Percentiles rank a stretch among this genome's conserved stretches.
Evolutionary conservation across 495 filamentous ascomycete species (phyloP).

Genomic region (Schizothecium vesticola): DNA sequence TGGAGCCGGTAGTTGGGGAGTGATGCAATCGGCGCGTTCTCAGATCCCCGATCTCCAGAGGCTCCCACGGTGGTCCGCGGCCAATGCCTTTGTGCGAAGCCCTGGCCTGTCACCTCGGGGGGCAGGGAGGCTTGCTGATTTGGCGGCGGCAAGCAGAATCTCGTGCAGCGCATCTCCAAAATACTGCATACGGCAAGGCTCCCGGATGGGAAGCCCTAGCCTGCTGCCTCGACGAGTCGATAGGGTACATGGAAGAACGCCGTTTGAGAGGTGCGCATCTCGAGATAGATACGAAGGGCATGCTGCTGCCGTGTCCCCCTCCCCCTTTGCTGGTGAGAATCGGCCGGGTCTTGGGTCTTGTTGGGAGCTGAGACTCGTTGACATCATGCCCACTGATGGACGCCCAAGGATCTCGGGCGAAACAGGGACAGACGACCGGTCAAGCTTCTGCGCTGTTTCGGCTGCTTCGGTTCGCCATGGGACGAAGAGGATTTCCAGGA

Average conservation of each 20-base stretch:
- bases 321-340: background rate
- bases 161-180: background rate
- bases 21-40: constrained; percentile 18
- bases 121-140: background rate
- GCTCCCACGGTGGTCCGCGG: background rate
- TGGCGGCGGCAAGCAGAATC: background rate
- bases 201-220: background rate
- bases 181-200: background rate
- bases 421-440: background rate
- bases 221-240: background rate
- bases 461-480: constrained; percentile 1
- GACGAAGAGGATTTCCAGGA: constrained; percentile 7
- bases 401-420: background rate
- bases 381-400: background rate
- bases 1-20: constrained; percentile 2
- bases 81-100: constrained; percentile 1
- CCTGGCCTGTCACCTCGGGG: background rate
- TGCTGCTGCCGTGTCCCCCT: background rate
- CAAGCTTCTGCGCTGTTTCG: constrained; percentile 2
- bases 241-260: background rate
- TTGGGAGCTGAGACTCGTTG: background rate
- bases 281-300: constrained; percentile 1
- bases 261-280: background rate
- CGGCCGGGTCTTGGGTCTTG: background rate
- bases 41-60: constrained; percentile 14